These are phyloP conservation scores for Malus hybrid DNA, from an alignment of 331 rosid species.

Conservation along the genomic window DNA sequence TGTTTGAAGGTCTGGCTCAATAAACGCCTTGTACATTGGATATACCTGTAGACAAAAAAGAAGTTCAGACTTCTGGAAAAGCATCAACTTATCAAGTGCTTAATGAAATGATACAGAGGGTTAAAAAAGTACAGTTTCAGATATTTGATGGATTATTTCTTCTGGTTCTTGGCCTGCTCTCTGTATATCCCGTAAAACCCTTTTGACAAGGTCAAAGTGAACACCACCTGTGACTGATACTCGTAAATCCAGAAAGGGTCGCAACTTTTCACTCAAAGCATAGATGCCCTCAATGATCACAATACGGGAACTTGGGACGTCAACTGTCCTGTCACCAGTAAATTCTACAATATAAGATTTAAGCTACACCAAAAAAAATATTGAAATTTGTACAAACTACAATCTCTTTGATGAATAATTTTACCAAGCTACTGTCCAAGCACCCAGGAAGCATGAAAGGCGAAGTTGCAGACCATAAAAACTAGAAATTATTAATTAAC, in stretches of 20 bases:
- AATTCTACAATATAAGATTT: conserved; percentile 15
- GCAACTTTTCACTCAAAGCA: conserved; percentile 54
- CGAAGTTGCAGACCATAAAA: neutral
- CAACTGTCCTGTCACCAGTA: conserved; percentile 48
- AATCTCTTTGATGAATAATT: neutral
- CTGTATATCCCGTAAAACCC: conserved; percentile 61
- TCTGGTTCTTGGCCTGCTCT: conserved; percentile 68
- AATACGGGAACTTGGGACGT: conserved; percentile 56
- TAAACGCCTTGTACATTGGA: conserved; percentile 72
- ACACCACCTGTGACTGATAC: conserved; percentile 70
- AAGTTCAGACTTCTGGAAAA: conserved; percentile 20
- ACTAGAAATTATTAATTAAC: neutral
- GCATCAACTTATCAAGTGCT: conserved; percentile 11
- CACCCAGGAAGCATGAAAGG: neutral
- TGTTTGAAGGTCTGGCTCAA: conserved; percentile 59
- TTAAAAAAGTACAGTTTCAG: conserved; percentile 45
- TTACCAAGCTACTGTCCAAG: neutral
- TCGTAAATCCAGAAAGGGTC: conserved; percentile 54
- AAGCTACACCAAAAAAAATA: neutral
- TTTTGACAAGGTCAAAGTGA: conserved; percentile 62
- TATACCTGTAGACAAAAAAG: conserved; percentile 34
- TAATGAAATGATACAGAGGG: conserved; percentile 4
- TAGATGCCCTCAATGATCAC: conserved; percentile 64
- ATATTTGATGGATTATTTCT: conserved; percentile 64
- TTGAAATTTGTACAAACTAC: neutral